Evolutionary conservation across 179 eudicot species (phyloP).

Genomic region (Heliamphora ciliata): DNA sequence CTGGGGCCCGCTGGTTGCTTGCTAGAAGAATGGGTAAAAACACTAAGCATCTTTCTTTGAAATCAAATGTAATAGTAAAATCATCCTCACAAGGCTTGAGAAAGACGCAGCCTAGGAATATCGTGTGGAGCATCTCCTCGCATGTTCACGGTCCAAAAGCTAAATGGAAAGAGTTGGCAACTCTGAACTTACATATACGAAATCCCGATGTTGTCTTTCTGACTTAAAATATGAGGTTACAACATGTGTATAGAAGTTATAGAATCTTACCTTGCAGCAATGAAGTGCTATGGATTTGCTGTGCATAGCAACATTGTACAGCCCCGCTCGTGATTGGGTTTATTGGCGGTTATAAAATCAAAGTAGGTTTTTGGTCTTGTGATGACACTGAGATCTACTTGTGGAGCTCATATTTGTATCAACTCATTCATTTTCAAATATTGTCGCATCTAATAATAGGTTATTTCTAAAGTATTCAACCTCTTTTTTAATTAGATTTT

Average conservation of each 20-base stretch:
- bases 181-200: conserved; percentile 49
- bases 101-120: conserved; percentile 52
- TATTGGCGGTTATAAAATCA: conserved; percentile 6
- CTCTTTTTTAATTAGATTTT: not conserved
- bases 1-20: conserved; percentile 94
- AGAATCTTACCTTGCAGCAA: conserved; percentile 5
- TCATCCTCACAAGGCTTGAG: conserved; percentile 32
- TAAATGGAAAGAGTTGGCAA: conserved; percentile 54
- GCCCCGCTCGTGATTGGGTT: conserved; percentile 10
- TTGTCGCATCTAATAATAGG: not conserved
- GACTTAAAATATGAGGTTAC: conserved; percentile 43
- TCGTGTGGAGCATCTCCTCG: conserved; percentile 82
- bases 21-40: conserved; percentile 95
- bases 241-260: not conserved
- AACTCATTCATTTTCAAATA: not conserved
- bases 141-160: conserved; percentile 43
- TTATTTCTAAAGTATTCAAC: not conserved
- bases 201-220: conserved; percentile 55
- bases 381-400: not conserved
- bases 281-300: not conserved
- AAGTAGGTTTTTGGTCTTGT: conserved; percentile 13
- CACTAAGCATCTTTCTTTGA: conserved; percentile 49
- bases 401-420: conserved; percentile 5
- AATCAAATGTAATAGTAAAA: conserved; percentile 42
- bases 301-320: conserved; percentile 11